Base-by-base conservation (phyloP, 208 protist genomes). In the Naegleria fowleri region DNA sequence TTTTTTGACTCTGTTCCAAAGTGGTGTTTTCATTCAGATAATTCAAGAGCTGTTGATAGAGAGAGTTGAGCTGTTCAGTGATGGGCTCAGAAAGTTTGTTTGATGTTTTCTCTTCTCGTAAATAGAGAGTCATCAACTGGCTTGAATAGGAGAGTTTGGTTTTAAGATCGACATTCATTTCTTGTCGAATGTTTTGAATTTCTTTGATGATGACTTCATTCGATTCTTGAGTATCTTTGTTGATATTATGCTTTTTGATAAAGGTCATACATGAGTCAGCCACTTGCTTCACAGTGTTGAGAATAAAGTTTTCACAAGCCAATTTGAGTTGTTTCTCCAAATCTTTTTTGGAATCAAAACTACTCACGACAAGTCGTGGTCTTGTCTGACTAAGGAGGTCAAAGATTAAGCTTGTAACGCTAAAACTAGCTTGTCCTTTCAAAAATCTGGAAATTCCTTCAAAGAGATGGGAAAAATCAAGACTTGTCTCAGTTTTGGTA, bases 261-360 rank as follows among this genome's bases (percentile, higher is more conserved):
- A 86, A 51, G 0, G 6, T 86, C 85, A 88, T 88, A 19, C 39
- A 58, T 5, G 85, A 22, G 29, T 88, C 85, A n/a, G 33, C 22
- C 4, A 39, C 85, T 38, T 48, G 25, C 40, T 58, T 88, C 36
- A 39, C 33, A 40, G 43, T 58, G 40, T 88, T 88, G 16, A 88
- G n/a, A 36, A 92, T 92, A 16, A 92, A 92, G 9, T 88, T 41
- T 22, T 92, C 91, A 76, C 91, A 92, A 13, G 40, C 16, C 3
- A 48, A 36, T 36, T 92, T 43, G 5, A 92, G 83, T 36, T 58
- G 38, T n/a, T 55, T 83, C n/a, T 92, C 92, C 0, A 92, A 43
- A 58, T 92, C 85, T 86, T 91, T 92, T 29, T 92, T 92, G 40
- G 92, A 90, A 83, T 92, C 92, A 22, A 48, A 9, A 40, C 11